Base-by-base conservation (phyloP, 2,329 filamentous ascomycete genomes). In the Clarireedia monteithiana region DNA sequence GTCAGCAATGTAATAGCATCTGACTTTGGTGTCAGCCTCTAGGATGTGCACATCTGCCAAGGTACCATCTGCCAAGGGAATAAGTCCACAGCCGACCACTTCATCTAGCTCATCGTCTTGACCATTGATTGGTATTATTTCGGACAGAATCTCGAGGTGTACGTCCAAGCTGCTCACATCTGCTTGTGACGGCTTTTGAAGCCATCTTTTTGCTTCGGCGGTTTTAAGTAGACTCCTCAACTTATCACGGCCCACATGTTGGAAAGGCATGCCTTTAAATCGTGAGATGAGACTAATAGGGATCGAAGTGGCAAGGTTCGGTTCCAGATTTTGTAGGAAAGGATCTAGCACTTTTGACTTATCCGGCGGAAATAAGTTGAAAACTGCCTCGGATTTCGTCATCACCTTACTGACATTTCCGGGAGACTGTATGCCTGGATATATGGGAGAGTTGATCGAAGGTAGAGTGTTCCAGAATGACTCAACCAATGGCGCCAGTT, bases 21-120 rank as follows among this genome's bases (percentile, higher is more conserved):
- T 10, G 27, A 26, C n/a, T 23, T 40, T 5, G 6, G 17, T 48
- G 17, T 53, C 7, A 30, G 45, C 5, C n/a, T 48, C 34, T 5
- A 57, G 1, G 51, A 60, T 17, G 12, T 40, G 36, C 4, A 64
- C 39, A 14, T 56, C 59, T 14, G 58, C 64, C 23, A 68, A 46
- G 9, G 14, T 61, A 14, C 61, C 60, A 45, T 66, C 53, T 24
- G 50, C 56, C 5, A 69, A 60, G 4, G 64, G 67, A 6, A 68
- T 24, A 50, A 69, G 46, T 23, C 58, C 51, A 44, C 67, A 68
- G 6, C 62, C 64, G 36, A 65, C 56, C 14, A 69, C 53, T 9
- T 63, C 49, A 15, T 59, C 38, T 10, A 60, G 38, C 15, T 58
- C 62, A 3, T 39, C 24, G 23, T 50, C 5, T 24, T 34, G 15